Conservation (phyloP, 495 filamentous ascomycete genomes). For the Parathielavia appendiculata region DNA sequence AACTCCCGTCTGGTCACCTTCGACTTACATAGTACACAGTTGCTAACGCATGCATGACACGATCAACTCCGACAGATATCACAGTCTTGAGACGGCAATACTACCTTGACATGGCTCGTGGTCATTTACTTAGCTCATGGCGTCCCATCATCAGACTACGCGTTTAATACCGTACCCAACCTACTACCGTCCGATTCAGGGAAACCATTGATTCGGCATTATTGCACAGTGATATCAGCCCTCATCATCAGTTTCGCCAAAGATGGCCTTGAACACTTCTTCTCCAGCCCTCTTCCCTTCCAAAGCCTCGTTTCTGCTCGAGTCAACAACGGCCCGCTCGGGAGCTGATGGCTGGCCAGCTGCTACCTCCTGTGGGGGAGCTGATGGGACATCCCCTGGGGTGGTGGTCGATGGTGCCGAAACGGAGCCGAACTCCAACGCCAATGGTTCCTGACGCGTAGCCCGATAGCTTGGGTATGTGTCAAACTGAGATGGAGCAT, state of each 20-base stretch:
- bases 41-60: too few species aligned
- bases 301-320: conserved; percentile 78
- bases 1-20: too few species aligned
- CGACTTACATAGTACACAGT: too few species aligned
- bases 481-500: conserved; percentile 34
- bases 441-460: conserved; percentile 9
- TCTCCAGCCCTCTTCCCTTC: conserved; percentile 78
- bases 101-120: too few species aligned
- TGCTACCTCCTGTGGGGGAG: neutral
- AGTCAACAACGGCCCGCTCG: conserved; percentile 50
- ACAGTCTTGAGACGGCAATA: too few species aligned
- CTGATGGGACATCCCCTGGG: neutral
- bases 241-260: conserved; percentile 81
- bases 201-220: too few species aligned
- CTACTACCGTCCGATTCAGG: too few species aligned
- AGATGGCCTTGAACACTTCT: conserved; percentile 89
- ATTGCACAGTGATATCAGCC: conserved; percentile 29
- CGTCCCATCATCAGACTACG: too few species aligned
- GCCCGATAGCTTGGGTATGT: conserved; percentile 4
- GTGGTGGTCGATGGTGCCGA: conserved; percentile 12
- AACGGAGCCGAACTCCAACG: conserved; percentile 14
- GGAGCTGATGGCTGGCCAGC: neutral
- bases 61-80: too few species aligned
- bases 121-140: too few species aligned
- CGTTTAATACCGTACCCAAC: too few species aligned